Evolutionary conservation across 768 basidiomycete species (phyloP), one percentile per base, ranked within the genome.

Genomic region (Harrya chromipes): DNA sequence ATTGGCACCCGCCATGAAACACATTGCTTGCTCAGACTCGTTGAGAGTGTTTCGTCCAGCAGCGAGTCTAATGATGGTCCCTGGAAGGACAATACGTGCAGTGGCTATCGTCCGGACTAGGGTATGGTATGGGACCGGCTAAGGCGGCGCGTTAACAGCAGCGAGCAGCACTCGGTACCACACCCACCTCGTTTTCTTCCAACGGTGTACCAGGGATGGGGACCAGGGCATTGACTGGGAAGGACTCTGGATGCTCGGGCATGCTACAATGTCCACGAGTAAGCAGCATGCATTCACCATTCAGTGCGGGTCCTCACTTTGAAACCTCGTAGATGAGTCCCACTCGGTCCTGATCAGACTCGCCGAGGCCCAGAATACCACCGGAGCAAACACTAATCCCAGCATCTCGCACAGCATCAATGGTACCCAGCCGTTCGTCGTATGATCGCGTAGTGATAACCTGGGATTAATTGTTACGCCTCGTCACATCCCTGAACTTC

Each of bases 1-100:
- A 63, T 98, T 98, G 19, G 94, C 95, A 20, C 95, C 95, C 1
- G 95, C 94, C 89, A 98, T 88, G 73, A 98, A 98, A 64, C 92
- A 94, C 87, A 98, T 93, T 7, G 87, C 93, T 66, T 98, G 95
- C 69, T 97, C 90, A 9, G 89, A 77, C 73, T 98, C 95, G 50
- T 76, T 77, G 58, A 97, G 80, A 2, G 83, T 89, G 66, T 92
- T 92, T 61, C 95, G 76, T 47, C 95, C 95, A 17, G 95, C 95
- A 7, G 95, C 94, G 21, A 98, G 83, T 49, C 95, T 83, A 50
- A 98, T 97, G 62, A 98, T 97, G 11, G 95, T 94, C 51, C 74
- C 78, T 1, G 95, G 95, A 59, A 98, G 79, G 27, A 91, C 86
- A 53, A 98, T 85, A 36, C 95, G 85, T 16, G 95, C 91, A 20